Evolutionary conservation across 2,329 filamentous ascomycete genomes (phyloP), one percentile per base, ranked within the genome.

Genomic region (Trichoderma koningiopsis): DNA sequence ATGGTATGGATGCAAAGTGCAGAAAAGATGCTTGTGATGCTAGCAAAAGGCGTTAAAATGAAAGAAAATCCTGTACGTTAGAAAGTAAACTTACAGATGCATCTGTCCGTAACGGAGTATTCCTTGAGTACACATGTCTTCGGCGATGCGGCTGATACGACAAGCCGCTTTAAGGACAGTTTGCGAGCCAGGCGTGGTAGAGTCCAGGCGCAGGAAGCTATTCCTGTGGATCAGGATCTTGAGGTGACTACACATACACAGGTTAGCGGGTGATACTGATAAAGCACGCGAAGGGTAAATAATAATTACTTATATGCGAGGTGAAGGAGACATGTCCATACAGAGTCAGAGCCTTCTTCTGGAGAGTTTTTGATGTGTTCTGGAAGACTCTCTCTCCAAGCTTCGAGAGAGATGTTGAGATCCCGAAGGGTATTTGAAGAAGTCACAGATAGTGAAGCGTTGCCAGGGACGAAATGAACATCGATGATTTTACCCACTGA

Each of bases 1-100:
- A 81, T 78, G 68, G 76, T 77, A 68, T 81, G 79, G 16, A 81
- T 80, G 62, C 79, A 81, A 0, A 80, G 73, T 3, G 79, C 79
- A 3, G 78, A 78, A 52, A 81, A 81, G 22, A 81, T 73, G 61
- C 76, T 79, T 7, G 79, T 80, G 11, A 80, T 80, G 22, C 77
- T 79, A 19, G 2, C 16, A 53, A 29, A 47, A 4, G 43, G n/a
- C 43, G 47, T 22, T 24, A 24, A 11, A 49, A 11, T 24, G 6
- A 11, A 49, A 11, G n/a, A 24, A 11, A 14, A 4, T 8, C 24
- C 22, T n/a, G 11, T 14, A 22, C 52, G 22, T 24, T 27, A 24
- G 22, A 11, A 19, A n/a, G 5, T 8, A 6, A 13, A 71, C 77
- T 65, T 61, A 79, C 79, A 80, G 57, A 68, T 81, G 79, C 78